phyloP scores from a whole-genome alignment of 345 rosid species.

The Acer campestre region DNA sequence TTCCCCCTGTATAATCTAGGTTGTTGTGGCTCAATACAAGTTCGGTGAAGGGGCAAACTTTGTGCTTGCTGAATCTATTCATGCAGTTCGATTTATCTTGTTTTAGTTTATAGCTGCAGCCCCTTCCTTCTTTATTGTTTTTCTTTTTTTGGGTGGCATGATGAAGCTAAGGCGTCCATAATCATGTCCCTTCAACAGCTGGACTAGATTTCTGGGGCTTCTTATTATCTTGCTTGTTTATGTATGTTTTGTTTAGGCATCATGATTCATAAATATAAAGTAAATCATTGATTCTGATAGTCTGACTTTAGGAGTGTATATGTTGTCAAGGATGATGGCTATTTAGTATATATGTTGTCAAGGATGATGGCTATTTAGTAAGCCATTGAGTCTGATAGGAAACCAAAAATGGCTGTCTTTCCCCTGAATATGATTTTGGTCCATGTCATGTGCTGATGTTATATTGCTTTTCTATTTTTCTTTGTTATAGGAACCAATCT shows the following conservation, averaged over 20 bases:
- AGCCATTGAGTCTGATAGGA: not conserved
- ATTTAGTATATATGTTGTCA: not conserved
- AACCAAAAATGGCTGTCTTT: not conserved
- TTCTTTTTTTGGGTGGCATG: not conserved
- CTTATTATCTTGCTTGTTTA: not conserved
- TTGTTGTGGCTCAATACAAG: not conserved
- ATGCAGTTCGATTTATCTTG: not conserved
- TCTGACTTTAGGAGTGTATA: not conserved
- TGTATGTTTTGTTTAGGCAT: not conserved
- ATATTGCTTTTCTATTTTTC: slow-evolving; percentile 6
- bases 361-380: not conserved
- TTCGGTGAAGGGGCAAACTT: not conserved
- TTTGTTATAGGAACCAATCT: slow-evolving; percentile 57
- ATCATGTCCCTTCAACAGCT: not conserved
- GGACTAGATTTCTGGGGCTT: not conserved
- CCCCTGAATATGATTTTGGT: not conserved
- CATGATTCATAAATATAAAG: not conserved
- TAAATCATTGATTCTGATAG: not conserved
- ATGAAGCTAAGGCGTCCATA: not conserved
- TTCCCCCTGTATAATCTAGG: not conserved
- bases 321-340: not conserved
- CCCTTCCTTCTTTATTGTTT: no score
- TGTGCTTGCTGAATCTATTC: not conserved
- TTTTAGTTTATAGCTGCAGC: not conserved
- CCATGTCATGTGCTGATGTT: not conserved